phyloP scores from a whole-genome alignment of 805 yeast species.

The Lipomyces chichibuensis region DNA sequence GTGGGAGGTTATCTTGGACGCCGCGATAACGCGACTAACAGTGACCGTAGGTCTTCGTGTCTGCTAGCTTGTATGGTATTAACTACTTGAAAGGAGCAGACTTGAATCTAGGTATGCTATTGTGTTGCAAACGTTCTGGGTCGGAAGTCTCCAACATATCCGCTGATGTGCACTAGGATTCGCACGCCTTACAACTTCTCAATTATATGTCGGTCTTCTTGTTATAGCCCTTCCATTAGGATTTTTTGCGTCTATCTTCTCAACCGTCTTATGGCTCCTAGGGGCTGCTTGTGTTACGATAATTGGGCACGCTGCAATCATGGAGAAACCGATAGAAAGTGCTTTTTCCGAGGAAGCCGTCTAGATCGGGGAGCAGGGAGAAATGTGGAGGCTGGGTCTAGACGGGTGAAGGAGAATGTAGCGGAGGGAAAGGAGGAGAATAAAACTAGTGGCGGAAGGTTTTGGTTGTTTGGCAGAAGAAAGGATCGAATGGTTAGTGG shows the following conservation, averaged over 20 bases:
- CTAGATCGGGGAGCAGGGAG: constrained; percentile 33
- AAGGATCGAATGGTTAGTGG: constrained; percentile 2
- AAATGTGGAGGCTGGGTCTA: constrained; percentile 27
- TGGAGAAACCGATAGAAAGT: constrained; percentile 95
- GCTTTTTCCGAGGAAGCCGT: constrained; percentile 81
- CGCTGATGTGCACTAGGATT: constrained; percentile 43
- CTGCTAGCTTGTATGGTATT: constrained; percentile 78
- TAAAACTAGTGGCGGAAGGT: neutral
- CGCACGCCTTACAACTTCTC: constrained; percentile 71
- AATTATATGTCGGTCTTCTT: constrained; percentile 80
- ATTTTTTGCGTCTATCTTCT: constrained; percentile 83
- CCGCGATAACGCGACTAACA: neutral
- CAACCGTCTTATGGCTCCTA: constrained; percentile 88
- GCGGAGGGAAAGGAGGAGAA: constrained; percentile 5
- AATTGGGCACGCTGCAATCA: constrained; percentile 80
- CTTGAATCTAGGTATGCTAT: constrained; percentile 54
- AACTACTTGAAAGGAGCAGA: constrained; percentile 80
- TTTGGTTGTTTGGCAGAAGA: neutral
- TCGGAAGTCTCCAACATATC: neutral
- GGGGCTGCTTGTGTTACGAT: constrained; percentile 82
- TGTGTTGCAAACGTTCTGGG: neutral
- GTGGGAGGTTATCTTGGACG: neutral
- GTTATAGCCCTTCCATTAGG: constrained; percentile 80
- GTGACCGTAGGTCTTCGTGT: constrained; percentile 74
- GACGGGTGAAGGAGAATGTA: constrained; percentile 20